Percentiles rank a stretch among this genome's conserved stretches.
Evolutionary conservation across 208 protist species (phyloP).

Genomic region (Trypanosoma boissoni): DNA sequence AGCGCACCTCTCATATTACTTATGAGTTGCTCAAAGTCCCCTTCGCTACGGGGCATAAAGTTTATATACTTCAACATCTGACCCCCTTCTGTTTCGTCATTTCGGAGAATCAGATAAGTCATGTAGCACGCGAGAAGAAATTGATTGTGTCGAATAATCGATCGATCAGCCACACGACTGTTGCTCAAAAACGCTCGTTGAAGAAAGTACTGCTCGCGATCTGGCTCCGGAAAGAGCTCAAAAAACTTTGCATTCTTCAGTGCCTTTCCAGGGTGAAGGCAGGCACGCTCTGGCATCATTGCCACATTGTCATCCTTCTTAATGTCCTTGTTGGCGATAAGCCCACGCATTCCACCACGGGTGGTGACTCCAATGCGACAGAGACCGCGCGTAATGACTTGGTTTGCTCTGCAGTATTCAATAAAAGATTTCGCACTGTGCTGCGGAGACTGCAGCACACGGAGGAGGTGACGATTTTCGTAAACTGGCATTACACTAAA

Average conservation of each 20-base stretch:
- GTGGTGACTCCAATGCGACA: slow-evolving; percentile 46
- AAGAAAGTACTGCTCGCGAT: slow-evolving; percentile 35
- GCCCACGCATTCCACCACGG: slow-evolving; percentile 40
- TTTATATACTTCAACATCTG: slow-evolving; percentile 61
- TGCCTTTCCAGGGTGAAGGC: slow-evolving; percentile 50
- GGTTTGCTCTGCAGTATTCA: slow-evolving; percentile 51
- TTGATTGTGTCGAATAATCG: slow-evolving; percentile 77
- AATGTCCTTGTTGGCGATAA: slow-evolving; percentile 78
- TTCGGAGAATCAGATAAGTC: slow-evolving; percentile 59
- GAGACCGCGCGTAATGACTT: slow-evolving; percentile 59
- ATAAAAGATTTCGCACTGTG: slow-evolving; percentile 49
- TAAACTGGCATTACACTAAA: slow-evolving; percentile 72
- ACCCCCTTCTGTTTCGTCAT: slow-evolving; percentile 22
- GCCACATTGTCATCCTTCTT: slow-evolving; percentile 69
- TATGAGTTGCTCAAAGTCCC: slow-evolving; percentile 68
- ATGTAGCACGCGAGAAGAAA: slow-evolving; percentile 77
- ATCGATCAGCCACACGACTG: slow-evolving; percentile 55
- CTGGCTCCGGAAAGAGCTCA: slow-evolving; percentile 34
- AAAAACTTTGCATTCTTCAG: slow-evolving; percentile 45
- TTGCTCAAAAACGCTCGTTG: slow-evolving; percentile 39
- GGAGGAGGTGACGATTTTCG: slow-evolving; percentile 62
- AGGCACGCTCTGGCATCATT: slow-evolving; percentile 62
- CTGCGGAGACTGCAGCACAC: slow-evolving; percentile 45
- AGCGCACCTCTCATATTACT: slow-evolving; percentile 58
- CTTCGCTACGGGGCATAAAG: slow-evolving; percentile 77